Conservation (phyloP, 2,329 filamentous ascomycete genomes). For the Leptographium procerum region DNA sequence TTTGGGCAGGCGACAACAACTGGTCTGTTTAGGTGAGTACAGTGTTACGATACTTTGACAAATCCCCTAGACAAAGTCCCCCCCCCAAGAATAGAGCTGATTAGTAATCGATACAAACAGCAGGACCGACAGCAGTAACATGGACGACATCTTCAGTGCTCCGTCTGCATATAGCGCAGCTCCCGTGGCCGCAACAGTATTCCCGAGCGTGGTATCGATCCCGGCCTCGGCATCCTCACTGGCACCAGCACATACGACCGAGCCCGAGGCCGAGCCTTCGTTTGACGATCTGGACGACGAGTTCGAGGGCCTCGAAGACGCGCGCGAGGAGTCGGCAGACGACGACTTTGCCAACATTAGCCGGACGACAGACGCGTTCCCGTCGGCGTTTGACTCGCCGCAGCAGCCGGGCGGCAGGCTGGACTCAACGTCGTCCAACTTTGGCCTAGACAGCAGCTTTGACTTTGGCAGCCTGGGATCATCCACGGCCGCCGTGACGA, state of each 20-base stretch:
- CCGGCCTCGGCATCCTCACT: not conserved
- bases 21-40: too few relatives aligned
- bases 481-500: constrained; percentile 16
- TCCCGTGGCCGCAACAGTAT: not conserved
- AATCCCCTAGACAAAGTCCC: too few relatives aligned
- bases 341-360: constrained; percentile 71
- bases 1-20: not conserved
- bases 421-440: constrained; percentile 24
- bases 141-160: not conserved
- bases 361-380: constrained; percentile 66
- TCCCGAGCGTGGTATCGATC: too few relatives aligned
- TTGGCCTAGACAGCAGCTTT: constrained; percentile 45
- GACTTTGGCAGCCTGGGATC: constrained; percentile 41
- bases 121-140: not conserved
- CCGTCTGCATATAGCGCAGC: not conserved
- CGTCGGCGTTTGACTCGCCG: constrained; percentile 67
- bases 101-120: too few relatives aligned
- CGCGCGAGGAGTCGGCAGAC: constrained; percentile 67
- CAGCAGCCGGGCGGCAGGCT: constrained; percentile 35
- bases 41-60: too few relatives aligned
- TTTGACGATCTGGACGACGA: constrained; percentile 68
- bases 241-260: not conserved
- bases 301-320: constrained; percentile 74
- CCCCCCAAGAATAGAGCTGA: too few relatives aligned
- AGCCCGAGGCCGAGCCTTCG: not conserved